phyloP scores from a whole-genome alignment of 352 stramenopile species.

The Globisporangium emineosum region DNA sequence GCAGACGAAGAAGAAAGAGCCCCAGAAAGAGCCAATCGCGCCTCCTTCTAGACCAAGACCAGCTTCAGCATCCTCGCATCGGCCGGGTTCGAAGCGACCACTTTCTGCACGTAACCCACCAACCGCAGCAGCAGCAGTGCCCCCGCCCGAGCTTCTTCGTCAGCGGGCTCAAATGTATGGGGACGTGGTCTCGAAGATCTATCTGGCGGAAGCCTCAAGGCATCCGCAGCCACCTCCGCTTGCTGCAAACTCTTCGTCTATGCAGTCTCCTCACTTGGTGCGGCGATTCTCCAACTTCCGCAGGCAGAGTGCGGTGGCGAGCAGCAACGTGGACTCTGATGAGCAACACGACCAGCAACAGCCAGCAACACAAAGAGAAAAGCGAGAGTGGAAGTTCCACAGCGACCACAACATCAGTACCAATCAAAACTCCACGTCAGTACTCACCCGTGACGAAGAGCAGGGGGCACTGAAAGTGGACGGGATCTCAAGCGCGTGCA shows the following conservation, averaged over 20 bases:
- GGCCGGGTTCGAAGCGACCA: conserved; percentile 15
- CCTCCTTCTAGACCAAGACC: conserved; percentile 8
- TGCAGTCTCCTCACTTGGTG: conserved; percentile 20
- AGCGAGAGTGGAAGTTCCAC: conserved; percentile 12
- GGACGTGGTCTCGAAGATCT: conserved; percentile 50
- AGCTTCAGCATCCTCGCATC: neutral
- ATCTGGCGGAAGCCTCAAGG: conserved; percentile 20
- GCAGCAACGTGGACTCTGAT: neutral
- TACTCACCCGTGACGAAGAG: conserved; percentile 1
- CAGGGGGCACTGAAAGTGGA: conserved; percentile 10
- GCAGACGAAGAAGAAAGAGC: conserved; percentile 11
- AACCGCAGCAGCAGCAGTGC: conserved; percentile 4
- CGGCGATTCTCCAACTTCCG: conserved; percentile 30
- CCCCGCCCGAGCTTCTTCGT: conserved; percentile 30
- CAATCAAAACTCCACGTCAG: neutral
- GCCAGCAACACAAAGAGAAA: neutral
- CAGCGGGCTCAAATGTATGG: conserved; percentile 52
- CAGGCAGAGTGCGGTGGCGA: conserved; percentile 12
- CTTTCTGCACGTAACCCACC: conserved; percentile 27
- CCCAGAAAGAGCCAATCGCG: conserved; percentile 4
- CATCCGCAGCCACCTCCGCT: conserved; percentile 1
- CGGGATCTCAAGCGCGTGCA: conserved; percentile 26
- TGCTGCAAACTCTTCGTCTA: neutral
- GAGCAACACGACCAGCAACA: neutral
- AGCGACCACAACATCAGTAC: neutral